Percentiles rank a stretch among this genome's conserved stretches.
Conservation (phyloP, 1,284 basidiomycete genomes). For the Wolfiporia cocos region DNA sequence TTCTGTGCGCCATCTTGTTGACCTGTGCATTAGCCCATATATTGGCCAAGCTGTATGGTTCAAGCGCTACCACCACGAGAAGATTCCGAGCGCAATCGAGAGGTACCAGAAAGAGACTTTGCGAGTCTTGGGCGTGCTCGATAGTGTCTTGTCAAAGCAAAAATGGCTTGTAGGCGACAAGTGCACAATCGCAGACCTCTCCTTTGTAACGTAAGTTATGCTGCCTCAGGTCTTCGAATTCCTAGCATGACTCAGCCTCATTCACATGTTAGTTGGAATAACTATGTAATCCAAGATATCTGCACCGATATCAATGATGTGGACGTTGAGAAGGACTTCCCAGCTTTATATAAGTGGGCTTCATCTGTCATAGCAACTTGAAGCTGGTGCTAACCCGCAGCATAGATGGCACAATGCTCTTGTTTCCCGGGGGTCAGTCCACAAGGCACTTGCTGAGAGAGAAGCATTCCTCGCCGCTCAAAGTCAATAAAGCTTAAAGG, state of each 20-base stretch:
- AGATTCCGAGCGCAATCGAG: constrained; percentile 20
- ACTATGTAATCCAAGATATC: not conserved
- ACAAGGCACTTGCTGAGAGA: not conserved
- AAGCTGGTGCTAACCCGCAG: not conserved
- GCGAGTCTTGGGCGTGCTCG: constrained; percentile 26
- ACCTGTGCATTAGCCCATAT: constrained; percentile 10
- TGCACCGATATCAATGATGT: constrained; percentile 1
- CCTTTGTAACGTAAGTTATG: constrained; percentile 13
- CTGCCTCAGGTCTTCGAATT: not conserved
- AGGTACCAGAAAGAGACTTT: constrained; percentile 25
- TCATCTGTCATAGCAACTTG: not conserved
- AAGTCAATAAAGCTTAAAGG: no score
- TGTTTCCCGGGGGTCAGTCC: not conserved
- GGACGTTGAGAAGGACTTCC: constrained; percentile 11
- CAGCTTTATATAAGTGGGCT: constrained; percentile 5
- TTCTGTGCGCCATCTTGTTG: not conserved
- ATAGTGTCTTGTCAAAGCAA: constrained; percentile 16
- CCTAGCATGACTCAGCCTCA: not conserved
- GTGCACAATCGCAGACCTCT: constrained; percentile 12
- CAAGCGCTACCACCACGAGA: constrained; percentile 16
- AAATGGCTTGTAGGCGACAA: constrained; percentile 16
- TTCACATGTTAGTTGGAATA: not conserved
- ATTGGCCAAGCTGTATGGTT: constrained; percentile 23
- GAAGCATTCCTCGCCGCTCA: no score
- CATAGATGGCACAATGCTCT: constrained; percentile 4